Evolutionary conservation across 164 flowering plant species (phyloP), one percentile per base, ranked within the genome.

Genomic region (Tetrastigma voinierianum): DNA sequence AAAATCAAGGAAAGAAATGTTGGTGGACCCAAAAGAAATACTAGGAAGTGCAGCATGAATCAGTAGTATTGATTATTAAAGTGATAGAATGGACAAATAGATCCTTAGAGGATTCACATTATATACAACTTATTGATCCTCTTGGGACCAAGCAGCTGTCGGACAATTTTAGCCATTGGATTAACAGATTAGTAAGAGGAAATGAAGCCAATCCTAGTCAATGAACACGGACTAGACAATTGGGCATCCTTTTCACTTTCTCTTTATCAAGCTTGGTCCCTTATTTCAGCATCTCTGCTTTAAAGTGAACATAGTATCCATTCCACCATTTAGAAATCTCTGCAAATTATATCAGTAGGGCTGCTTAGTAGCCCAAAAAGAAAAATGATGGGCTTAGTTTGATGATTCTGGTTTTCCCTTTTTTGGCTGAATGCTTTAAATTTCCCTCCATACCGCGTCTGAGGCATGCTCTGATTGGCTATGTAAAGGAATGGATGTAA

Each of bases 221-320:
- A 47, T 46, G 52, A 61, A 19, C 51, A 40, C 10, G 20, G 58
- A 55, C 21, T 16, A 15, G 20, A 43, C 21, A 18, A 44, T 16
- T 43, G 19, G 1, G 19, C 9, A 9, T 32, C 47, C 44, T 40
- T 59, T 45, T 47, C 4, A 47, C 53, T 61, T 61, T 61, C 52
- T 18, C 65, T 61, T 61, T 61, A 61, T 47, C 54, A 61, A 46
- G 21, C 2, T 6, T 45, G 53, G 54, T 10, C 64, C 65, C 32
- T 46, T 18, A 17, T 17, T 46, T 61, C n/a, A 9, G 9, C 32
- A 47, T 13, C 14, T 46, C 51, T 46, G 21, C 32, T 15, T 47
- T 21, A 59, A 59, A 59, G 62, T 59, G 48, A 59, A 59, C 43
- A 47, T 0, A 40, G 62, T 32, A 3, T 32, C 40, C 40, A 32